These are phyloP conservation scores for Waltergamsia citrina DNA, from an alignment of 2,329 filamentous ascomycete species.

Conservation along the genomic window DNA sequence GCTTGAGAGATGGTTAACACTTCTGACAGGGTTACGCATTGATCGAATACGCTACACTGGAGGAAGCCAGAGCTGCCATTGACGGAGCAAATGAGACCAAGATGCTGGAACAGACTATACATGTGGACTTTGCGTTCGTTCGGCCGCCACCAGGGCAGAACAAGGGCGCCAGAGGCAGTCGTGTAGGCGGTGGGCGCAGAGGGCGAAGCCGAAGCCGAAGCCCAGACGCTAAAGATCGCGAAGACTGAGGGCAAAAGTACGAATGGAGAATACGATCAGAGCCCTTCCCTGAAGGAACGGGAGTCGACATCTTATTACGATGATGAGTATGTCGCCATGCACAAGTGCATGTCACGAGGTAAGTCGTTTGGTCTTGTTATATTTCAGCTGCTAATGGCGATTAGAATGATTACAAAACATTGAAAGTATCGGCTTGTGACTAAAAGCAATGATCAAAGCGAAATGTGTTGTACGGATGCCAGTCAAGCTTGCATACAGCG, in stretches of 20 bases:
- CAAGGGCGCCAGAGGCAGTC: conserved; percentile 25
- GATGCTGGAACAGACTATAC: conserved; percentile 70
- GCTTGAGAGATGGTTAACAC: no score
- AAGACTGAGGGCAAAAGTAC: conserved; percentile 4
- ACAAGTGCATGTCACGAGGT: no score
- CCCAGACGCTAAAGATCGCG: conserved; percentile 28
- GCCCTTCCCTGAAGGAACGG: no score
- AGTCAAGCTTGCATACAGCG: no score
- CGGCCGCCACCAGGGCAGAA: conserved; percentile 58
- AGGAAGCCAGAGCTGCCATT: conserved; percentile 74
- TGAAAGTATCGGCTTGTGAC: no score
- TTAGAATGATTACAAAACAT: no score
- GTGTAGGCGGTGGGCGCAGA: conserved; percentile 27
- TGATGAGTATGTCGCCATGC: no score
- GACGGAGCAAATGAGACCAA: conserved; percentile 70
- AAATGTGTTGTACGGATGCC: no score
- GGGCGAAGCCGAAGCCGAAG: conserved; percentile 40
- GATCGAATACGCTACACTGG: conserved; percentile 73
- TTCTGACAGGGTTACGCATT: conserved; percentile 63
- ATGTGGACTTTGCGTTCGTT: conserved; percentile 80
- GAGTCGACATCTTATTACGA: no score
- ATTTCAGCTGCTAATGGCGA: no score
- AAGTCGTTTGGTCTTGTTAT: no score
- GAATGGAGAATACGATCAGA: background rate
- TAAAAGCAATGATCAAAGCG: conserved; percentile 4